Conservation (phyloP, 257 asterid species). For the Scutellaria baicalensis region DNA sequence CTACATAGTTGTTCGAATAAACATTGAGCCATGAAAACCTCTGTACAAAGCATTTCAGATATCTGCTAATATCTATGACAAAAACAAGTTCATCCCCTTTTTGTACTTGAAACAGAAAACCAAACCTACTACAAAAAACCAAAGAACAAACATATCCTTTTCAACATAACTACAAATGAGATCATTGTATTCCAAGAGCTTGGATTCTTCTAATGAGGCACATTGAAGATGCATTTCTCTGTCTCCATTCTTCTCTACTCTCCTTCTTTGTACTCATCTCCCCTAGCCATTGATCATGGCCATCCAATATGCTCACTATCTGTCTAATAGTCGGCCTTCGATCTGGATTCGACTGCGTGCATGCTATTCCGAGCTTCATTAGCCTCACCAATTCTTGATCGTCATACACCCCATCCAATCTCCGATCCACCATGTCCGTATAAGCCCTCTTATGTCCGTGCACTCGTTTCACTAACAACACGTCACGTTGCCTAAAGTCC, state of each 20-base stretch:
- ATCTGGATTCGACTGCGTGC: slow-evolving; percentile 60
- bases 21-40: too few relatives aligned
- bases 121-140: not conserved
- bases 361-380: slow-evolving; percentile 68
- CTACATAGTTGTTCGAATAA: too few relatives aligned
- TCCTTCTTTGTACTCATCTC: slow-evolving; percentile 37
- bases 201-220: slow-evolving; percentile 68
- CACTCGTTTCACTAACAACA: slow-evolving; percentile 48
- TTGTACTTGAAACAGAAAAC: not conserved
- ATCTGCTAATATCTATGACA: too few relatives aligned
- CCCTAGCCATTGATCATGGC: slow-evolving; percentile 64
- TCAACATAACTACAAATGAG: not conserved
- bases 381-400: slow-evolving; percentile 54
- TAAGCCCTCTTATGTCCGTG: slow-evolving; percentile 40
- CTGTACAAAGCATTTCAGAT: too few relatives aligned
- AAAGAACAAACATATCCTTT: not conserved
- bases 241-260: slow-evolving; percentile 61
- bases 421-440: slow-evolving; percentile 56
- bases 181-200: slow-evolving; percentile 78
- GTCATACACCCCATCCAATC: slow-evolving; percentile 55
- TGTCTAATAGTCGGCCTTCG: slow-evolving; percentile 79
- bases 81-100: too few relatives aligned
- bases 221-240: slow-evolving; percentile 54
- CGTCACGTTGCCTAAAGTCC: slow-evolving; percentile 60
- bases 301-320: slow-evolving; percentile 76